These are phyloP conservation scores for Fusarium lateritium DNA, from an alignment of 2,329 filamentous ascomycete genomes.

Conservation along the genomic window DNA sequence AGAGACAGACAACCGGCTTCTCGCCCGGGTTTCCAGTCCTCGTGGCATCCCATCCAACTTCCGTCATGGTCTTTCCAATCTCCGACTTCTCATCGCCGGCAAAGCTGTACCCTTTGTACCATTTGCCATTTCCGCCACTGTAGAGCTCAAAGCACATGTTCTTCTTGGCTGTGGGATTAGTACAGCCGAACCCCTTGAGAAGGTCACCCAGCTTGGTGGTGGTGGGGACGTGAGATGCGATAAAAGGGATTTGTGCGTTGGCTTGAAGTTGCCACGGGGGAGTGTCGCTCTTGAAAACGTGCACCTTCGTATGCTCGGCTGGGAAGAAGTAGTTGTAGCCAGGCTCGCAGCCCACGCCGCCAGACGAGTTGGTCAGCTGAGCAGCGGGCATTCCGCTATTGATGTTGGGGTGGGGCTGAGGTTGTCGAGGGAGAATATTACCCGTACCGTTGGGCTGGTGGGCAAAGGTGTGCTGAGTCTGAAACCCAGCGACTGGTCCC, in stretches of 20 bases:
- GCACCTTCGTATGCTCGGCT: conserved; percentile 69
- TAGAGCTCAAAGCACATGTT: conserved; percentile 72
- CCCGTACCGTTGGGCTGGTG: conserved; percentile 58
- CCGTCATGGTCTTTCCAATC: conserved; percentile 65
- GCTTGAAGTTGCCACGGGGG: conserved; percentile 68
- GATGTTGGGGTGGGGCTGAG: conserved; percentile 60
- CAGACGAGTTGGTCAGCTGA: conserved; percentile 70
- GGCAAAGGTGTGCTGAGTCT: conserved; percentile 48
- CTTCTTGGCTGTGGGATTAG: conserved; percentile 64
- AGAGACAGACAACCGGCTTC: conserved; percentile 72
- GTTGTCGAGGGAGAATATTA: conserved; percentile 56
- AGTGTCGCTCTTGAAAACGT: conserved; percentile 66
- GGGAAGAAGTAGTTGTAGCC: conserved; percentile 77
- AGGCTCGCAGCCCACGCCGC: conserved; percentile 71
- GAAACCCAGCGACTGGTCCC: conserved; percentile 43
- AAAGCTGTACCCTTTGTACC: conserved; percentile 70
- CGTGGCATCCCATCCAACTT: conserved; percentile 71
- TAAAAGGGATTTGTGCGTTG: conserved; percentile 61
- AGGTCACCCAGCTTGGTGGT: conserved; percentile 69
- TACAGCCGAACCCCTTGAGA: conserved; percentile 71
- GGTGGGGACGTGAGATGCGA: conserved; percentile 67
- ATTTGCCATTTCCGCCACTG: conserved; percentile 68
- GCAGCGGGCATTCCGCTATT: conserved; percentile 64
- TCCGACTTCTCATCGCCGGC: conserved; percentile 64
- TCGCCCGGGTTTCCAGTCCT: conserved; percentile 63